phyloP scores from a whole-genome alignment of 2,329 filamentous ascomycete species.

The Fusarium siculi region DNA sequence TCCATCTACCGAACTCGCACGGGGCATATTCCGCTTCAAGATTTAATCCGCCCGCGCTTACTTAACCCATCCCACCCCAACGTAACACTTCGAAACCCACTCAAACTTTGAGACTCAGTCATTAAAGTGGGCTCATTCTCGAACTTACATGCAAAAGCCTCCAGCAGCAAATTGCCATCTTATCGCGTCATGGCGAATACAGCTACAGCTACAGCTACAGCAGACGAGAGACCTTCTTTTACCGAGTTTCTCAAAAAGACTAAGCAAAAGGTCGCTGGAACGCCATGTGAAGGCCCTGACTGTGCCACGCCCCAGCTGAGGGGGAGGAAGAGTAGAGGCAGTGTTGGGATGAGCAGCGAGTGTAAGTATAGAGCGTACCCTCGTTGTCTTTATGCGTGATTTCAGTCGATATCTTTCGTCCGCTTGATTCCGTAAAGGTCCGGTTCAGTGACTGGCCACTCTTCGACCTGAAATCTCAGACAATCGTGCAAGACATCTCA shows the following conservation, averaged over 20 bases:
- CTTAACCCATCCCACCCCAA: constrained; percentile 20
- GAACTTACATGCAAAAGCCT: constrained; percentile 13
- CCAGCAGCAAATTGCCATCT: not conserved
- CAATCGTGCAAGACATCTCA: constrained; percentile 5
- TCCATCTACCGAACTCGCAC: constrained; percentile 1
- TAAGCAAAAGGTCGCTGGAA: constrained; percentile 47
- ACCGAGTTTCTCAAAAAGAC: constrained; percentile 58
- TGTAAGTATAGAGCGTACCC: constrained; percentile 37
- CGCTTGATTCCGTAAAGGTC: not conserved
- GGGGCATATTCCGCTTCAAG: constrained; percentile 9
- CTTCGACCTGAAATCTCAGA: not conserved
- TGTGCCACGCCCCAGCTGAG: constrained; percentile 11
- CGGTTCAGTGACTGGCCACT: not conserved
- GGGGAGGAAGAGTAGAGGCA: constrained; percentile 12
- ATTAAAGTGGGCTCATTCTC: constrained; percentile 28
- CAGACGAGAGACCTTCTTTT: constrained; percentile 55
- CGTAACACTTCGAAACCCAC: constrained; percentile 11
- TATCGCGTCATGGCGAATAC: constrained; percentile 12
- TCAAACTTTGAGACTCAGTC: constrained; percentile 11
- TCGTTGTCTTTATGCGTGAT: not conserved
- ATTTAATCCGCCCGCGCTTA: constrained; percentile 14
- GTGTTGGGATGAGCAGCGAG: constrained; percentile 32
- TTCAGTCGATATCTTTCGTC: not conserved
- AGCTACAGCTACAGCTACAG: not conserved
- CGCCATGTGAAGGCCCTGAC: constrained; percentile 18